Evolutionary conservation across 2,329 filamentous ascomycete genomes (phyloP), one percentile per base, ranked within the genome.

Genomic region (Paecilomyces formosus): DNA sequence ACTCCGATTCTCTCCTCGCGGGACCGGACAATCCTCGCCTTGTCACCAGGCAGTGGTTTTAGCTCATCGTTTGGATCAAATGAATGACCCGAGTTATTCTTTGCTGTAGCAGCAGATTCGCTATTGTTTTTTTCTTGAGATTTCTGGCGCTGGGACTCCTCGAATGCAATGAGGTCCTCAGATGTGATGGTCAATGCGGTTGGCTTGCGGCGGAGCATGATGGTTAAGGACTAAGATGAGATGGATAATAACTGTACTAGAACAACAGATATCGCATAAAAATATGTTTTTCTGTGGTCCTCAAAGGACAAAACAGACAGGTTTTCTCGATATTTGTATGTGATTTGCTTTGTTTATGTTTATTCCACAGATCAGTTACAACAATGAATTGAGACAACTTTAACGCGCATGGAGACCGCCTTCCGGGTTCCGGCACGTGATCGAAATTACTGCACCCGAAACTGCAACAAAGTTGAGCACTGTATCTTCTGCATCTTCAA

Each of bases 141-240:
- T 68, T 71, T 60, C 50, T 68, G 72, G 13, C 71, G 62, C 55
- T 71, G 72, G 18, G 68, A 58, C 61, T 81, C 76, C 67, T 80
- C 78, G 58, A 80, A 79, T n/a, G 74, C 64, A 15, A 72, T 66
- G 26, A 81, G 67, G 61, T 81, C 79, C 68, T 80, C 79, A 3
- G 74, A 69, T 0, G 79, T 80, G 22, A 81, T 71, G 51, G 78
- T 75, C 52, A 81, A 76, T n/a, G 77, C 76, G 22, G 79, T 81
- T 28, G 79, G 79, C 62, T 79, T 79, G 60, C 79, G 77, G 61
- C 79, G 79, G 58, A 81, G 76, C 79, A 81, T 81, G 11, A 53
- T 71, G 55, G 35, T 21, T n/a, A 18, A 6, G 39, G 39, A 45
- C n/a, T n/a, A 18, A 45, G 15, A 45, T 9, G n/a, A 45, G 15